These are phyloP conservation scores for Monilinia fructicola DNA, from an alignment of 2,329 filamentous ascomycete species.

Conservation along the genomic window DNA sequence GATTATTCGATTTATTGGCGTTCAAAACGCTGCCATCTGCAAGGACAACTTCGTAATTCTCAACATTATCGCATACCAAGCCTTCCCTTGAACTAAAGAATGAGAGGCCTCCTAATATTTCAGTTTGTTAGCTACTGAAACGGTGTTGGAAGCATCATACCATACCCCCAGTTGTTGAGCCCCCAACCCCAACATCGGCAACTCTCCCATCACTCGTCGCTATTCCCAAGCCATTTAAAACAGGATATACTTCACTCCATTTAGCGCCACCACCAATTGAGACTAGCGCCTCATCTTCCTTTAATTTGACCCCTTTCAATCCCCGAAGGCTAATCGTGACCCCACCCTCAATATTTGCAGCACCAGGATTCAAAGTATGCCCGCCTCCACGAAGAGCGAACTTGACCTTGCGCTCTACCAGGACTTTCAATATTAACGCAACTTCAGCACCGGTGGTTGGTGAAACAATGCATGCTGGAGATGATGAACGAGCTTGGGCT, in stretches of 20 bases:
- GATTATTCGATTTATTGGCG: not conserved
- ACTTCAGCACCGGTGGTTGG: slow-evolving; percentile 28
- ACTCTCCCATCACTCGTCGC: slow-evolving; percentile 43
- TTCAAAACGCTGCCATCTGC: not conserved
- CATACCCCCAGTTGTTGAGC: slow-evolving; percentile 30
- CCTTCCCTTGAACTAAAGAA: slow-evolving; percentile 29
- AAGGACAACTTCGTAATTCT: slow-evolving; percentile 24
- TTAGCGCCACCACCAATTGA: slow-evolving; percentile 42
- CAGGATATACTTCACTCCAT: slow-evolving; percentile 44
- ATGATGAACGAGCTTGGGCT: slow-evolving; percentile 23
- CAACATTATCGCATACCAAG: slow-evolving; percentile 28
- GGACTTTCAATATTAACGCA: slow-evolving; percentile 26
- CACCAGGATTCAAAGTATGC: slow-evolving; percentile 43
- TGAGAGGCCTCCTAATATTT: slow-evolving; percentile 28
- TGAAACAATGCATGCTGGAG: slow-evolving; percentile 29
- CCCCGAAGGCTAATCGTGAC: slow-evolving; percentile 50
- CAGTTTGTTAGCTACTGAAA: not conserved
- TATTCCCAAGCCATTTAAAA: slow-evolving; percentile 38
- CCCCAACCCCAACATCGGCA: slow-evolving; percentile 30
- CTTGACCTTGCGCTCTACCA: slow-evolving; percentile 25
- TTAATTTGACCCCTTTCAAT: slow-evolving; percentile 34
- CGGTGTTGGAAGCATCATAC: not conserved
- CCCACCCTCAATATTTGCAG: slow-evolving; percentile 51
- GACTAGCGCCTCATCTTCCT: slow-evolving; percentile 36
- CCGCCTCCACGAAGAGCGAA: slow-evolving; percentile 34